Conservation (phyloP, 176 grass and related monocot genomes). For the Phoenix dactylifera region DNA sequence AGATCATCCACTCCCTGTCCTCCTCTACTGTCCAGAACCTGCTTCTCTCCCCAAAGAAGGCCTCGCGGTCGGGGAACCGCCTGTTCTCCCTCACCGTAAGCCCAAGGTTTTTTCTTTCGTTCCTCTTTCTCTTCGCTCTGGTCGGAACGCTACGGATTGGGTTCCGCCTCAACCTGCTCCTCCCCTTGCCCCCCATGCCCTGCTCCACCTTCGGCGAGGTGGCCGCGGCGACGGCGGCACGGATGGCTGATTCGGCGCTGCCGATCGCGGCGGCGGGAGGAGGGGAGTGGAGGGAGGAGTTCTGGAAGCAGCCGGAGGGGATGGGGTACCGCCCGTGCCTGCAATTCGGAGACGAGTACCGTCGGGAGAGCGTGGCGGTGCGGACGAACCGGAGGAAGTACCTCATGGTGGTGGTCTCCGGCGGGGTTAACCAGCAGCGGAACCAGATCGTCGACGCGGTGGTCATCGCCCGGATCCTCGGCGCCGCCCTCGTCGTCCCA, state of each 20-base stretch:
- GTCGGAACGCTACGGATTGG: slow-evolving; percentile 20
- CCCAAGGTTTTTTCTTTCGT: slow-evolving; percentile 6
- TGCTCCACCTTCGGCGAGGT: not conserved
- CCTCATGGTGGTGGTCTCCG: slow-evolving; percentile 36
- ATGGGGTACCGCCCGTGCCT: slow-evolving; percentile 39
- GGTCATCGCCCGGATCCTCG: slow-evolving; percentile 39
- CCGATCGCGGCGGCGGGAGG: too few relatives aligned
- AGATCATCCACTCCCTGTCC: slow-evolving; percentile 21
- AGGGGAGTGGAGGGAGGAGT: slow-evolving; percentile 4
- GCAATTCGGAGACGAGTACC: slow-evolving; percentile 37
- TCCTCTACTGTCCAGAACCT: slow-evolving; percentile 12
- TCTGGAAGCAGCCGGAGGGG: slow-evolving; percentile 38
- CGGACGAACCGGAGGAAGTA: slow-evolving; percentile 23
- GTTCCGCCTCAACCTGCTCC: slow-evolving; percentile 19
- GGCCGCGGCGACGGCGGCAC: too few relatives aligned
- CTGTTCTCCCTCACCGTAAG: not conserved
- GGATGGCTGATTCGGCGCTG: too few relatives aligned
- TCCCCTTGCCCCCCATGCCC: slow-evolving; percentile 21
- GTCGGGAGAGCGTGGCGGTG: not conserved
- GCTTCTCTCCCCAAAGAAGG: slow-evolving; percentile 10
- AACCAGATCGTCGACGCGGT: slow-evolving; percentile 49
- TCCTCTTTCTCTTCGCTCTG: slow-evolving; percentile 22
- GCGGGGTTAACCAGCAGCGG: slow-evolving; percentile 44
- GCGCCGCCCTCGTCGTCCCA: slow-evolving; percentile 39
- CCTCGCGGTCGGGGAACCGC: not conserved